Evolutionary conservation across 495 filamentous ascomycete species (phyloP).

Genomic region (Aspergillus wentii): DNA sequence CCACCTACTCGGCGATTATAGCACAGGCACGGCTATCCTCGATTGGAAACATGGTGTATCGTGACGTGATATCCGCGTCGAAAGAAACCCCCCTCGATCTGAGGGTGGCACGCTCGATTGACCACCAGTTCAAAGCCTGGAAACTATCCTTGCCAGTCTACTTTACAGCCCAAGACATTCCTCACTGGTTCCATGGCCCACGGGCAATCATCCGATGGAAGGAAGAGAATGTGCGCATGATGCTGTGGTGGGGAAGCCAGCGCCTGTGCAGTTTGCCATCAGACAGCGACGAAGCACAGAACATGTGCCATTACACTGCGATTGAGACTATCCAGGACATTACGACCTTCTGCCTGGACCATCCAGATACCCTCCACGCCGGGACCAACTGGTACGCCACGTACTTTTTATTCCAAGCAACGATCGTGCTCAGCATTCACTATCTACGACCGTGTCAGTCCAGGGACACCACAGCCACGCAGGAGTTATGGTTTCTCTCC

Average conservation of each 20-base stretch:
- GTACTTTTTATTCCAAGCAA: conserved; percentile 19
- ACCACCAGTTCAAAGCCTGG: conserved; percentile 15
- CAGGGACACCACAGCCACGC: not conserved
- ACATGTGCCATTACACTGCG: conserved; percentile 13
- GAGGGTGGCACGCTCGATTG: conserved; percentile 10
- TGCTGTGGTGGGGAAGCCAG: conserved; percentile 23
- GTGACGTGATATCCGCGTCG: conserved; percentile 6
- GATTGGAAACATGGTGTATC: conserved; percentile 15
- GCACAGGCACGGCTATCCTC: conserved; percentile 13
- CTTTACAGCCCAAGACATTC: conserved; percentile 11
- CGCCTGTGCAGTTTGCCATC: conserved; percentile 6
- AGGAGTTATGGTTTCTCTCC: conserved; percentile 14
- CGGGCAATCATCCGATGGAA: conserved; percentile 17
- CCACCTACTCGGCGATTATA: conserved; percentile 19
- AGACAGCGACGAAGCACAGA: conserved; percentile 13
- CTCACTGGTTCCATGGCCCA: conserved; percentile 18
- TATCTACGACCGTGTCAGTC: conserved; percentile 5
- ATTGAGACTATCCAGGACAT: conserved; percentile 19
- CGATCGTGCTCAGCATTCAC: conserved; percentile 14
- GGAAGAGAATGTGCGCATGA: conserved; percentile 21
- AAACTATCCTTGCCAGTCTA: conserved; percentile 16
- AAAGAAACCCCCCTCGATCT: conserved; percentile 7
- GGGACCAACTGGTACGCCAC: conserved; percentile 17
- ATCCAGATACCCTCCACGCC: conserved; percentile 8
- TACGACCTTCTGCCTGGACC: conserved; percentile 7